Evolutionary conservation across 129 eudicot genomes (phyloP), one percentile per base, ranked within the genome.

Genomic region (Ambrosia artemisiifolia): DNA sequence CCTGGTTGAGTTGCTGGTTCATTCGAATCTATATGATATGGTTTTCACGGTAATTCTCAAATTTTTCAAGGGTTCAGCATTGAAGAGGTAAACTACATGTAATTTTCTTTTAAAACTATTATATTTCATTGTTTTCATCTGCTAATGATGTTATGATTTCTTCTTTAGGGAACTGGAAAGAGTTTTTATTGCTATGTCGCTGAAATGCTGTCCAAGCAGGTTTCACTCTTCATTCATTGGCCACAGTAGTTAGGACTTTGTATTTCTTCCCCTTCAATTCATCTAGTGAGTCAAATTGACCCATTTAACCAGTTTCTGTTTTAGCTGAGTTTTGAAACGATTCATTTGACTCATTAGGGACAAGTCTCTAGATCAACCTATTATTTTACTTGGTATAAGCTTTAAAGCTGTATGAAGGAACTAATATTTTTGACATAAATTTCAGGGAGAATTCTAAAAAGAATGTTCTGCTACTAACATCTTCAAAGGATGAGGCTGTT

Each of bases 31-130:
- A 43, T 91, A 88, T 75, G 99, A 95, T 68, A 88, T 88, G 94
- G 99, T 95, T 59, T 95, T 95, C 83, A 88, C 95, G 28, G 90
- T 95, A 69, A 80, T 91, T 70, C 80, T 95, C 19, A 91, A 83
- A 63, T 95, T 95, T 72, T 95, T 86, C 83, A 84, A 79, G 84
- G 97, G 89, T 77, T 90, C 99, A 71, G 91, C 82, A 36, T 76
- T 90, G 76, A 86, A 86, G 72, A 91, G 94, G 99, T 90, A 56
- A 71, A 44, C 30, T 66, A 36, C 44, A 43, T 78, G 49, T 70
- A 61, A 17, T 32, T 11, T 48, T 75, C 4, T 5, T 35, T 36
- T 32, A 53, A 47, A 19, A 46, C 33, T 8, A 59, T 71, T 24
- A 56, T 36, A 66, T 53, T 70, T 59, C 63, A 42, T 63, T 60